A percentile compares a stretch with the other conserved stretches of the same genome.
Conservation (phyloP, 1,139 yeast genomes). For the Debaryomyces psychrophilus region DNA sequence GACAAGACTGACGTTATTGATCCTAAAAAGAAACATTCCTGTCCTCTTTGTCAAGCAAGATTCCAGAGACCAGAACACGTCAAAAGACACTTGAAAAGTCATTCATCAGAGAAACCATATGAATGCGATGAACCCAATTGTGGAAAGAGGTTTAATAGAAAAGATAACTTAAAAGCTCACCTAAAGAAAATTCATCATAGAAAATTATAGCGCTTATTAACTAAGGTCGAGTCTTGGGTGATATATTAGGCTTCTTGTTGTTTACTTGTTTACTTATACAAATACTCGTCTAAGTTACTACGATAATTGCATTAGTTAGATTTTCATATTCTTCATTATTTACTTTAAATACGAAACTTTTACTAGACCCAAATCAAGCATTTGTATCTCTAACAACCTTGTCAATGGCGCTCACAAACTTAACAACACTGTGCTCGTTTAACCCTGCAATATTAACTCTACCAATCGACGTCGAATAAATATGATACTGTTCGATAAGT, state of each 20-base stretch:
- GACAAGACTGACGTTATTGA: constrained; percentile 40
- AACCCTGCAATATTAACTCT: constrained; percentile 51
- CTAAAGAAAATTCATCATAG: constrained; percentile 61
- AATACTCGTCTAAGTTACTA: neutral
- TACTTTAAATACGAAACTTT: neutral
- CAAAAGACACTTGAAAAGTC: constrained; percentile 85
- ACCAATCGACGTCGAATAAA: constrained; percentile 41
- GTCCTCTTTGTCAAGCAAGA: constrained; percentile 73
- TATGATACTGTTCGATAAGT: constrained; percentile 37
- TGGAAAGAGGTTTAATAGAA: constrained; percentile 74
- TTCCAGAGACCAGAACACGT: constrained; percentile 94
- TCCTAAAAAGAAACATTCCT: constrained; percentile 69
- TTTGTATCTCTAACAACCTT: constrained; percentile 34
- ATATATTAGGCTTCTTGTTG: neutral
- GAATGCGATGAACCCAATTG: constrained; percentile 74
- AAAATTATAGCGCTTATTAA: constrained; percentile 8
- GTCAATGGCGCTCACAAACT: constrained; percentile 40
- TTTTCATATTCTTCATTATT: constrained; percentile 5
- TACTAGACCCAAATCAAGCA: neutral
- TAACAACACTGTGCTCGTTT: constrained; percentile 38
- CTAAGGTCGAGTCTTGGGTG: neutral
- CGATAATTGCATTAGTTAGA: constrained; percentile 8
- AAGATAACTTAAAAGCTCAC: constrained; percentile 71
- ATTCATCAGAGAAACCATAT: constrained; percentile 85
- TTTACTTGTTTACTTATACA: neutral